These are phyloP conservation scores for Wilcoxina mikolae DNA, from an alignment of 495 filamentous ascomycete species.

Conservation along the genomic window DNA sequence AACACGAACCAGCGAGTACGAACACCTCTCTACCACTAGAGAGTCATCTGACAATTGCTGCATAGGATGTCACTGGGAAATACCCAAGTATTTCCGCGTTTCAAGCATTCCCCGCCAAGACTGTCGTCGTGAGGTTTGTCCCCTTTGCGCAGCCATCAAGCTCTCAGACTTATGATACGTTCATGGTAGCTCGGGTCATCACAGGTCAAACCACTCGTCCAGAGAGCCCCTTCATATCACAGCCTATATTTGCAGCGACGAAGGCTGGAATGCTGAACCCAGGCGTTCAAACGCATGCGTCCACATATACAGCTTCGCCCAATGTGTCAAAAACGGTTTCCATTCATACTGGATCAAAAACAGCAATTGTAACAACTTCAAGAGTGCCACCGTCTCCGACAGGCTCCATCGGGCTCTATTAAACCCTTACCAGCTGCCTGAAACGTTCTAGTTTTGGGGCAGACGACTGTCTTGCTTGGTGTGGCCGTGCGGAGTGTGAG, in stretches of 20 bases:
- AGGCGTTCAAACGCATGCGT: slow-evolving; percentile 2
- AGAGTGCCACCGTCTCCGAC: not conserved
- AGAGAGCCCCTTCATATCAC: not conserved
- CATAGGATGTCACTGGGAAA: not conserved
- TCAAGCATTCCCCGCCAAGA: not conserved
- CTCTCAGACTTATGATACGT: not conserved
- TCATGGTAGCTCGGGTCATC: not conserved
- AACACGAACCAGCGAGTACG: not conserved
- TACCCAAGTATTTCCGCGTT: not conserved
- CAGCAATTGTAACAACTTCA: not conserved
- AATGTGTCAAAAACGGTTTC: not conserved
- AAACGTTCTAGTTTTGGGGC: too few species aligned
- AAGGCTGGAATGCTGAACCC: not conserved
- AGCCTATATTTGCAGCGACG: not conserved
- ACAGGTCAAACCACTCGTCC: not conserved
- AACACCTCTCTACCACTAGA: not conserved
- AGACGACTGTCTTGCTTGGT: too few species aligned
- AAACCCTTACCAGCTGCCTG: too few species aligned
- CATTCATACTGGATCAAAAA: slow-evolving; percentile 1
- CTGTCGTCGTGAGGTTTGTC: not conserved
- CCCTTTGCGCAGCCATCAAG: not conserved
- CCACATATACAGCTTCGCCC: not conserved
- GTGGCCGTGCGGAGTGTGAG: too few species aligned
- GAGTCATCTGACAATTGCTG: too few species aligned
- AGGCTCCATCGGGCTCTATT: slow-evolving; percentile 1